phyloP scores from a whole-genome alignment of 176 grass and related monocot genomes.

The Juncus inflexus region DNA sequence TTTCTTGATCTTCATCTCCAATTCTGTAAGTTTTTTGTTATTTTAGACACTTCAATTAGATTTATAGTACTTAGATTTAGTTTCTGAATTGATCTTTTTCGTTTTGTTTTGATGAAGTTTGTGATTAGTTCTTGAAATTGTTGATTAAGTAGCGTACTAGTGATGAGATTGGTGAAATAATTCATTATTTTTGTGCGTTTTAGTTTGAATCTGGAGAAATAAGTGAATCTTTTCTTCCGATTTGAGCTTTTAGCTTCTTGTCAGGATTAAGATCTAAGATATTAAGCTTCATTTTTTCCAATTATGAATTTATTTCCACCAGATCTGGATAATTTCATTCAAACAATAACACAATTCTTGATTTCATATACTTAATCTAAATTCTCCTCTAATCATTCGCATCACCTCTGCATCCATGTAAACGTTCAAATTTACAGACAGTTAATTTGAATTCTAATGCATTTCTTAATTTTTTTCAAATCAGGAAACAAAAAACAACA shows the following conservation, averaged over 20 bases:
- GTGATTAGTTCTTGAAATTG: constrained; percentile 5
- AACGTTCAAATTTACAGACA: neutral
- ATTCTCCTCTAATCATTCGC: neutral
- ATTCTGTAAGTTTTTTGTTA: constrained; percentile 9
- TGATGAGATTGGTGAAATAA: neutral
- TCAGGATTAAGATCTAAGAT: constrained; percentile 12
- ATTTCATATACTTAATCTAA: neutral
- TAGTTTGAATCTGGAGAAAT: neutral
- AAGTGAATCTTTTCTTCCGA: neutral
- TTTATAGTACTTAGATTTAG: constrained; percentile 3
- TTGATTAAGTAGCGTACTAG: neutral
- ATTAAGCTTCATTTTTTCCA: neutral
- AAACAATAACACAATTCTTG: neutral
- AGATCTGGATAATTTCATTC: constrained; percentile 7
- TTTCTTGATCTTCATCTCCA: neutral
- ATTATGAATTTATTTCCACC: neutral
- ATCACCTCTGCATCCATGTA: neutral
- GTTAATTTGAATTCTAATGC: neutral
- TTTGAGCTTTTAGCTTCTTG: neutral
- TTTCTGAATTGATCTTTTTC: neutral
- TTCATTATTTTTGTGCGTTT: neutral
- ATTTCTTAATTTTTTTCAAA: constrained; percentile 13
- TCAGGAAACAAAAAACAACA: constrained; percentile 8
- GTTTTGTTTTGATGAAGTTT: neutral
- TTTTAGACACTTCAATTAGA: neutral